phyloP scores from a whole-genome alignment of 202 grass and related monocot genomes.

The Saccharum hybrid region DNA sequence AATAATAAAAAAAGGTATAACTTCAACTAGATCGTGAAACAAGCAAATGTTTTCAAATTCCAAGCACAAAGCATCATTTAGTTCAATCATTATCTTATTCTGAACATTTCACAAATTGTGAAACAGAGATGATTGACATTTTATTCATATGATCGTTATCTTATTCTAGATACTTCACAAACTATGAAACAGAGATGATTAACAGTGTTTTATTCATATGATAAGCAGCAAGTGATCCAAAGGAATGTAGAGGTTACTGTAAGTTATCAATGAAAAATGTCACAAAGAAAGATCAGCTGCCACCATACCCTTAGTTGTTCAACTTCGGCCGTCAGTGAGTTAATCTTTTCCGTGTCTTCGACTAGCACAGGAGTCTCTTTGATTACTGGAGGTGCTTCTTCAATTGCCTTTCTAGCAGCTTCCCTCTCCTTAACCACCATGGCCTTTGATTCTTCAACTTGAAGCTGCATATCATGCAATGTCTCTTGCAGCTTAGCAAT shows the following conservation, averaged over 20 bases:
- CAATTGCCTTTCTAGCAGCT: conserved; percentile 93
- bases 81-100: conserved; percentile 28
- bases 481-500: conserved; percentile 79
- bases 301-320: conserved; percentile 76
- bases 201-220: conserved; percentile 35
- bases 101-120: conserved; percentile 8
- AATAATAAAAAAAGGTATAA: conserved; percentile 30
- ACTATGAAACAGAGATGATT: conserved; percentile 2
- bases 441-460: conserved; percentile 85
- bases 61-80: conserved; percentile 1
- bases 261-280: conserved; percentile 23
- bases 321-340: conserved; percentile 74
- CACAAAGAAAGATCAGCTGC: background rate
- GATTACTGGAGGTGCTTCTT: conserved; percentile 94
- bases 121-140: conserved; percentile 17
- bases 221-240: conserved; percentile 26
- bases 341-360: conserved; percentile 85
- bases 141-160: conserved; percentile 11
- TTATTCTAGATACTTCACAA: background rate
- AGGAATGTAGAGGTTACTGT: conserved; percentile 8
- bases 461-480: conserved; percentile 73
- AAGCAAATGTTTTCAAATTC: conserved; percentile 26
- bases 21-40: conserved; percentile 30
- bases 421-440: conserved; percentile 82
- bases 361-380: conserved; percentile 91